phyloP scores from a whole-genome alignment of 768 basidiomycete species.

The Leccinum longicurvipes region DNA sequence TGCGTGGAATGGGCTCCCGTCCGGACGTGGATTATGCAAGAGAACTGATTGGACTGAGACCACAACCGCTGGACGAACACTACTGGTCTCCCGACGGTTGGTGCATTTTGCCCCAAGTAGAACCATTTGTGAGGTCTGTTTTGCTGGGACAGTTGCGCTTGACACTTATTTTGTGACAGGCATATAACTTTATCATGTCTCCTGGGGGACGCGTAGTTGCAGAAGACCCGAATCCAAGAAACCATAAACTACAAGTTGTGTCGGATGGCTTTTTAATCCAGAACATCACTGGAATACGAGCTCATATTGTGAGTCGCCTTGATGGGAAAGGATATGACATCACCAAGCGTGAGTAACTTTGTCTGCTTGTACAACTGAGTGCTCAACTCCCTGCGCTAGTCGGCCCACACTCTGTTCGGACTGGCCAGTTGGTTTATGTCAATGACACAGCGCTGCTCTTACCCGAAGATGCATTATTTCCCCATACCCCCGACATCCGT shows the following conservation, averaged over 20 bases:
- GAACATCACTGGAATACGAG: constrained; percentile 75
- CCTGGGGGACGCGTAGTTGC: constrained; percentile 45
- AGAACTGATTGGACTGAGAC: constrained; percentile 53
- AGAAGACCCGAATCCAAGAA: constrained; percentile 71
- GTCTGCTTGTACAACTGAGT: neutral
- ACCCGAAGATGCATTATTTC: constrained; percentile 24
- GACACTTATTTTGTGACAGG: constrained; percentile 39
- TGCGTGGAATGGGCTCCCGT: constrained; percentile 67
- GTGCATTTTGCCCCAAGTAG: constrained; percentile 68
- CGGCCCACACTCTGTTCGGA: constrained; percentile 74
- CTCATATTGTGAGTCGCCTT: constrained; percentile 72
- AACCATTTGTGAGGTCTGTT: constrained; percentile 57
- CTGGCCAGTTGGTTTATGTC: constrained; percentile 80
- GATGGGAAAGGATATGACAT: constrained; percentile 88
- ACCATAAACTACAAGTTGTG: constrained; percentile 59
- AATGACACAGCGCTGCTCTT: constrained; percentile 57
- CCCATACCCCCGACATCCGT: constrained; percentile 41
- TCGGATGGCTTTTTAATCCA: constrained; percentile 71
- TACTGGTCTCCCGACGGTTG: constrained; percentile 70
- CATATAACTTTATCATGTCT: constrained; percentile 80
- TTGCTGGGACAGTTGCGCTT: neutral
- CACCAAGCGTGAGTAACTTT: constrained; percentile 58
- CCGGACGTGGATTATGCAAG: constrained; percentile 81
- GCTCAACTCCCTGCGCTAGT: constrained; percentile 43
- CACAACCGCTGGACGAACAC: constrained; percentile 47